Evolutionary conservation across 306 rosid genomes (phyloP).

Genomic region (barrel medic (Medicago truncatula)): MtrunA17r5.0-ANR NC_053042.1:40272501-40273000

Average conservation of each 20-base stretch:
- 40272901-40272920: conserved; percentile 1
- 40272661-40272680: conserved; percentile 41
- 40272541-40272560: conserved; percentile 57
- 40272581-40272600: conserved; percentile 35
- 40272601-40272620: conserved; percentile 41
- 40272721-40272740: conserved; percentile 52
- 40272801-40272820: conserved; percentile 23
- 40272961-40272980: not conserved
- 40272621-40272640: conserved; percentile 13
- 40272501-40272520: conserved; percentile 63
- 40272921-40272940: conserved; percentile 8
- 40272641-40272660: conserved; percentile 27
- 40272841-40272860: not conserved
- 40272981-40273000: not conserved
- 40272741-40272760: conserved; percentile 57
- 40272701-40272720: conserved; percentile 50
- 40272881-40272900: not conserved
- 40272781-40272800: conserved; percentile 38
- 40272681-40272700: conserved; percentile 40
- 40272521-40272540: conserved; percentile 86
- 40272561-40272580: conserved; percentile 68
- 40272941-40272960: not conserved
- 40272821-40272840: conserved; percentile 1
- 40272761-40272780: conserved; percentile 44
- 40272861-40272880: not conserved